Evolutionary conservation across 2,329 filamentous ascomycete genomes (phyloP), one percentile per base, ranked within the genome.

Genomic region (Chrysoporthe cubensis): DNA sequence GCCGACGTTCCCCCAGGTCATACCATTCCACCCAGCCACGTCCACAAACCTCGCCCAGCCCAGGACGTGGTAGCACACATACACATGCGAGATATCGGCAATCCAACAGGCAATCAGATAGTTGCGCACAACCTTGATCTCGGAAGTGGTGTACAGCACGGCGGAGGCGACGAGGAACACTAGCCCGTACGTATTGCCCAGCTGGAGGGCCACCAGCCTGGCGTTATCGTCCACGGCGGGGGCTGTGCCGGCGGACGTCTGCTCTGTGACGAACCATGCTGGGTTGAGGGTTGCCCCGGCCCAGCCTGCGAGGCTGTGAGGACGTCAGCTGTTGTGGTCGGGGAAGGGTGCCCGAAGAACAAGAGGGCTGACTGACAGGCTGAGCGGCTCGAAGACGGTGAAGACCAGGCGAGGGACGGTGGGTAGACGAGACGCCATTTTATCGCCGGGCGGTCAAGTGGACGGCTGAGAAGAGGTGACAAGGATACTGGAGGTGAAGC

Each of bases 1-100:
- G 8, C 85, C 89, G 70, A 94, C 82, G 73, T 93, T 93, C 2
- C 91, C 91, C 87, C 88, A 91, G n/a, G 88, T 85, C 81, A 90
- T 85, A 44, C 84, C 80, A 75, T 92, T 93, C 91, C 91, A 93
- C 32, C 77, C 79, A 4, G 74, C 77, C 13, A 90, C 77, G 71
- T 87, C 83, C 57, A 85, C 70, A 59, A 87, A 82, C 44, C 79
- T 79, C 11, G 85, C 81, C 74, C 80, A 81, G 9, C 88, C 90
- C 70, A 93, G 81, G 7, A 82, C 84, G 73, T 80, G 78, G 68
- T 85, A 87, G 21, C 87, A 90, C 69, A 89, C 82, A 62, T 82
- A 86, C 37, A 93, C 79, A 75, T 93, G 91, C 3, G 88, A 88
- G 70, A 92, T 79, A 74, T 93, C 90, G 21, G 87, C 90, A 37